phyloP scores from a whole-genome alignment of 139 green algal genomes.

The Coccomyxa sp. region DNA sequence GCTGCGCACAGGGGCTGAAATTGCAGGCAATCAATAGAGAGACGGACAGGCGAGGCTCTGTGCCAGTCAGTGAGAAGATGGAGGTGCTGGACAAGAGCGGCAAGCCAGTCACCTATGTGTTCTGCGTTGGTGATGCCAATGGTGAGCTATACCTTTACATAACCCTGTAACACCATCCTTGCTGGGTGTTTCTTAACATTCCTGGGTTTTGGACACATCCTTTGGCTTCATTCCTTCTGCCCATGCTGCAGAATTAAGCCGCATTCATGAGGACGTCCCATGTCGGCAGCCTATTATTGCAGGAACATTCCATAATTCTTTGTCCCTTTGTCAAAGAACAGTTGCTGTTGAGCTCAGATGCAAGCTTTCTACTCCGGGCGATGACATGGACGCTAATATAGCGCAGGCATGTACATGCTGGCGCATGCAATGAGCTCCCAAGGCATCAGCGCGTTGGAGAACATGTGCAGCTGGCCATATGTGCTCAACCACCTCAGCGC shows the following conservation, averaged over 20 bases:
- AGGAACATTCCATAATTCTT: too few relatives aligned
- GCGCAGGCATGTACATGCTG: constrained; percentile 88
- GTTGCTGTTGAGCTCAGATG: too few relatives aligned
- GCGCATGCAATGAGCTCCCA: constrained; percentile 87
- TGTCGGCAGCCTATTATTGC: too few relatives aligned
- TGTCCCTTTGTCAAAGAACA: too few relatives aligned
- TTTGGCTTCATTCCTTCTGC: too few relatives aligned
- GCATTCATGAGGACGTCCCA: too few relatives aligned
- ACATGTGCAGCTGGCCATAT: constrained; percentile 81
- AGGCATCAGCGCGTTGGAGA: constrained; percentile 94
- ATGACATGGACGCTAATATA: too few relatives aligned
- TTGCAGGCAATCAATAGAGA: constrained; percentile 68
- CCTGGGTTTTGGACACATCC: too few relatives aligned
- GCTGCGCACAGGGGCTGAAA: constrained; percentile 71
- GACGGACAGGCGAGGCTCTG: constrained; percentile 86
- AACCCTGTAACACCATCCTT: not conserved
- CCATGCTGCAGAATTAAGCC: too few relatives aligned
- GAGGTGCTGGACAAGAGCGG: constrained; percentile 65
- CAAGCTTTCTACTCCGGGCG: too few relatives aligned
- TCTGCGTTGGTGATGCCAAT: constrained; percentile 99
- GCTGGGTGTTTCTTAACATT: too few relatives aligned
- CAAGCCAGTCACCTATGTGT: constrained; percentile 79
- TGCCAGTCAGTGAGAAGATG: constrained; percentile 96
- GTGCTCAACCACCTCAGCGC: constrained; percentile 92
- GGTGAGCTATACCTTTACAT: constrained; percentile 81